A percentile compares a stretch with the other conserved stretches of the same genome.
Evolutionary conservation across 1,139 yeast species (phyloP).

Genomic region (Candida neerlandica): DNA sequence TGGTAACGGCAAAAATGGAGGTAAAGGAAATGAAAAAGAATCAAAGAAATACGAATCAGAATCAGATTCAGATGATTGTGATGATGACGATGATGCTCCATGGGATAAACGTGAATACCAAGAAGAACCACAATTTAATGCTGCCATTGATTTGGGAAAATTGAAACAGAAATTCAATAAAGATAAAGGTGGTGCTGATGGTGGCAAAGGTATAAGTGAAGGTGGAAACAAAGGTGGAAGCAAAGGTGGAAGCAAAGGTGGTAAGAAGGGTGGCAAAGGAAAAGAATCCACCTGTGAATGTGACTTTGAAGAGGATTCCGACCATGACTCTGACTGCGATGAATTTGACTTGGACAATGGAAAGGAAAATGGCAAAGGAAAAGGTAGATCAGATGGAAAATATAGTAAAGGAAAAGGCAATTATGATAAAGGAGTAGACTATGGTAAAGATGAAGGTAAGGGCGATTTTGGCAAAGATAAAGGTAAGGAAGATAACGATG

Average conservation of each 20-base stretch:
- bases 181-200: slow-evolving; percentile 6
- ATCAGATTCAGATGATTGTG: not conserved
- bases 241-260: slow-evolving; percentile 1
- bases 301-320: not conserved
- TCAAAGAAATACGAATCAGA: not conserved
- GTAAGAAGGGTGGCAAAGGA: not conserved
- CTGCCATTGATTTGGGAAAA: slow-evolving; percentile 9
- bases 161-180: slow-evolving; percentile 8
- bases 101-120: slow-evolving; percentile 3
- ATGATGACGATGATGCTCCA: slow-evolving; percentile 2
- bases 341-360: not conserved
- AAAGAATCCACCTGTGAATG: not conserved
- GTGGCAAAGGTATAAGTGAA: slow-evolving; percentile 8
- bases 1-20: slow-evolving; percentile 2
- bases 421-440: too few species aligned
- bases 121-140: slow-evolving; percentile 3
- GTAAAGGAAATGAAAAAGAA: not conserved
- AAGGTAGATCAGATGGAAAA: not conserved
- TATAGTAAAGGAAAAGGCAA: slow-evolving; percentile 3
- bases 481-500: not conserved
- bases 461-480: not conserved
- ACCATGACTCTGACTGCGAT: slow-evolving; percentile 3
- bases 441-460: not conserved
- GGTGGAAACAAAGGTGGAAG: slow-evolving; percentile 6
- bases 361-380: slow-evolving; percentile 1